Base-by-base conservation (phyloP, 352 stramenopile species). In the Phytophthora gonapodyides region DNA sequence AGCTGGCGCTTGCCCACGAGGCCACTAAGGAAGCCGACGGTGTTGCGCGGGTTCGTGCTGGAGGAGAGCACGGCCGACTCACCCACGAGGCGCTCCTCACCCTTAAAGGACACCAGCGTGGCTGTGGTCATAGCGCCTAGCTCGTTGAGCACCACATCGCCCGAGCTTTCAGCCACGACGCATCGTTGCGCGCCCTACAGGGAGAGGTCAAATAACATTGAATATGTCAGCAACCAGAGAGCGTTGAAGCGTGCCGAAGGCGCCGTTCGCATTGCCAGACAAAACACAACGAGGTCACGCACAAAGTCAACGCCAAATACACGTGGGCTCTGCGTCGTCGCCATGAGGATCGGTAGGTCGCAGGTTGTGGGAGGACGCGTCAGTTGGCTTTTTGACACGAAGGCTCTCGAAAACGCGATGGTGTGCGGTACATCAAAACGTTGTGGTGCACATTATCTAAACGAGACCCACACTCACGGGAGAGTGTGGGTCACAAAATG, bases 71-170 rank as follows among this genome's bases (percentile, higher is more conserved):
- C 86, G n/a, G 86, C 88, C 5, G 84, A 73, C 61, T 97, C 88
- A 40, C 89, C 89, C 27, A 97, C 67, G 15, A 95, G 78, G 1
- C 88, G 76, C 71, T 96, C 87, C 47, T 91, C 76, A 48, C 81
- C 80, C 53, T 93, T 96, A 57, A 97, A 97, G n/a, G 87, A 85
- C 54, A 97, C 84, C 16, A 96, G 69, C 33, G 83, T 92, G 27
- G 88, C 85, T 3, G 85, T 94, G 31, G 87, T 94, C 80, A 96
- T 93, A 42, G 75, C 80, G 36, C 89, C 89, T 8, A 97, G 82
- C 68, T 96, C 88, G 52, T 96, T 96, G 34, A 94, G 82, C 66
- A 96, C 81, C 30, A 96, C 86, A 36, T 95, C 88, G 46, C 87
- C 87, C 2, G 70, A 77, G 62, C 63, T 76, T 48, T 79, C 76